Evolutionary conservation across 345 rosid genomes (phyloP).

Genomic region (Salix udensis): DNA sequence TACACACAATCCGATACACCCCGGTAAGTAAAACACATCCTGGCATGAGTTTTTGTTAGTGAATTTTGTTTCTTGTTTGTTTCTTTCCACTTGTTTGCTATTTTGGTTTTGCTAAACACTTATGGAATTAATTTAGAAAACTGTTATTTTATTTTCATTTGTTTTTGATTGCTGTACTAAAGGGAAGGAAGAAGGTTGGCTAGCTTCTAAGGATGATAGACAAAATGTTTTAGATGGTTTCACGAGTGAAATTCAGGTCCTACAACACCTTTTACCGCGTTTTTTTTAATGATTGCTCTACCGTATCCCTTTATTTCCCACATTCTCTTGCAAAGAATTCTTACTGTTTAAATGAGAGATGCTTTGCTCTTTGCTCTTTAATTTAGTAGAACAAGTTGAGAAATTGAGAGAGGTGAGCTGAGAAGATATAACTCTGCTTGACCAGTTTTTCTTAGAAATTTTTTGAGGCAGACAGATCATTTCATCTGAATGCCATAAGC

Average conservation of each 20-base stretch:
- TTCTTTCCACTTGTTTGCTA: background rate
- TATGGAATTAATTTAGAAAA: background rate
- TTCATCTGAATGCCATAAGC: background rate
- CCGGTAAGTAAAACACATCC: conserved; percentile 49
- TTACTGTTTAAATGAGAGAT: too few relatives aligned
- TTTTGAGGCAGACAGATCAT: background rate
- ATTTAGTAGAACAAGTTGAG: background rate
- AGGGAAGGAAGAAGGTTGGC: conserved; percentile 52
- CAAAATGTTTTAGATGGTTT: conserved; percentile 21
- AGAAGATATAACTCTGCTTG: background rate
- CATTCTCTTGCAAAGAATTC: too few relatives aligned
- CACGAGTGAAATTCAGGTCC: conserved; percentile 41
- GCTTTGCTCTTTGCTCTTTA: background rate
- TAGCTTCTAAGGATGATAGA: conserved; percentile 34
- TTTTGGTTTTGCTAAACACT: background rate
- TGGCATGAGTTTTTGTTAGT: background rate
- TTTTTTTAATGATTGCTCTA: too few relatives aligned
- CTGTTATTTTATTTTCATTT: background rate
- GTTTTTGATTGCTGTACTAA: conserved; percentile 59
- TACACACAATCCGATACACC: conserved; percentile 78
- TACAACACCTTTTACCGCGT: background rate
- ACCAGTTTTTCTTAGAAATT: background rate
- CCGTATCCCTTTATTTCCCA: too few relatives aligned
- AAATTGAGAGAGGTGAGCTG: background rate
- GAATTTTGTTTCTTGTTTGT: background rate